Evolutionary conservation across 306 rosid species (phyloP).

Genomic region (Hippophae tibetana): DNA sequence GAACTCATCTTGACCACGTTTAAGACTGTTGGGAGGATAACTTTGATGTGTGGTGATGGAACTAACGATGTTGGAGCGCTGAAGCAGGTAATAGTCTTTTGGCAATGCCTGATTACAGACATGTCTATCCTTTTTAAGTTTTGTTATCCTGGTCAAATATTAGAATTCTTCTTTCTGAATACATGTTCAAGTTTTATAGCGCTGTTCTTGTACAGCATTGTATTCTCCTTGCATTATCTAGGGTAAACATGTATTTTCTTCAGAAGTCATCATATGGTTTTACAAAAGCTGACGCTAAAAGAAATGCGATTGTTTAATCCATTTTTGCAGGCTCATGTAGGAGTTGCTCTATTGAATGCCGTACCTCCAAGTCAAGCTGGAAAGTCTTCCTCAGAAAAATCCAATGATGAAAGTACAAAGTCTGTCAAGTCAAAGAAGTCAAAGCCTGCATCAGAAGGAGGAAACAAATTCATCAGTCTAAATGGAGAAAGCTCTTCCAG

Average conservation of each 20-base stretch:
- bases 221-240: neutral
- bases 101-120: neutral
- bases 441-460: conserved; percentile 40
- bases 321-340: conserved; percentile 79
- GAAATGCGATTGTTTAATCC: conserved; percentile 14
- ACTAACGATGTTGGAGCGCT: conserved; percentile 98
- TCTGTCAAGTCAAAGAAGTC: conserved; percentile 62
- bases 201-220: neutral
- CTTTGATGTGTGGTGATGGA: conserved; percentile 99
- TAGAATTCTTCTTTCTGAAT: too few relatives aligned
- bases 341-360: conserved; percentile 87
- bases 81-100: conserved; percentile 59
- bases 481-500: conserved; percentile 66
- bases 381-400: conserved; percentile 36
- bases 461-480: conserved; percentile 37
- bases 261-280: neutral
- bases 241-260: neutral
- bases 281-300: neutral
- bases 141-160: neutral
- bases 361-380: conserved; percentile 58
- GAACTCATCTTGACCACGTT: conserved; percentile 95
- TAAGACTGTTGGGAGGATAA: conserved; percentile 83
- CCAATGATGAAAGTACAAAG: conserved; percentile 55
- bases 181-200: too few relatives aligned
- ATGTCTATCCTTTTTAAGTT: too few relatives aligned